Evolutionary conservation across 2,329 filamentous ascomycete genomes (phyloP), one percentile per base, ranked within the genome.

Genomic region (Samsoniella hepiali): DNA sequence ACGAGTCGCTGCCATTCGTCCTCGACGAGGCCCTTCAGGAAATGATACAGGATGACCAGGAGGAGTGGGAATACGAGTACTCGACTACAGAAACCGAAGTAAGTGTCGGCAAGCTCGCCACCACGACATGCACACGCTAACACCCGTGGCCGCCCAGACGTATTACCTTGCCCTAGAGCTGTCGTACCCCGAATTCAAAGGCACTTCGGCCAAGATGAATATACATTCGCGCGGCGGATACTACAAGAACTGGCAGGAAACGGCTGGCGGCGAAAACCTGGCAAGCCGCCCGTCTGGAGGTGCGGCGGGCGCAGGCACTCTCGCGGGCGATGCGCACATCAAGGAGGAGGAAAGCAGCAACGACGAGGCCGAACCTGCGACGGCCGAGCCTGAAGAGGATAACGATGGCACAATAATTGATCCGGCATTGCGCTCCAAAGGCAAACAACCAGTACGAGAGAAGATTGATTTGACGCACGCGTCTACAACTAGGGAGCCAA

Each of bases 11-110:
- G 27, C 49, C 49, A 6, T 44, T 40, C 11, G 58, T 27, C 29
- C 29, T 76, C 34, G 70, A 76, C 38, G 69, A 73, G 53, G 58
- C 70, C 15, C 38, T 72, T 34, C 58, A 67, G n/a, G 67, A 72
- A 44, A 63, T 72, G 17, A 63, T 67, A 31, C 65, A 65, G 10
- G 77, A 78, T 34, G 81, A 80, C 6, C 78, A 86, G 64, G 83
- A 88, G 56, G 85, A 87, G 58, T 89, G 85, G 84, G 86, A 89
- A 69, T 88, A 88, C 67, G 86, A 89, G 67, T 89, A 89, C 69
- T 88, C 86, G 0, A 74, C 77, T 3, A 87, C 84, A 0, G 85
- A 89, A 69, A 87, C 81, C 15, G 86, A 89, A 78, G 86, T 84
- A 64, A 22, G 69, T 56, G 42, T 29, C 42, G 45, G 2, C 36